Percentiles rank a stretch among this genome's conserved stretches.
Conservation (phyloP, 2,329 filamentous ascomycete species). For the Aspergillus sp. region DNA sequence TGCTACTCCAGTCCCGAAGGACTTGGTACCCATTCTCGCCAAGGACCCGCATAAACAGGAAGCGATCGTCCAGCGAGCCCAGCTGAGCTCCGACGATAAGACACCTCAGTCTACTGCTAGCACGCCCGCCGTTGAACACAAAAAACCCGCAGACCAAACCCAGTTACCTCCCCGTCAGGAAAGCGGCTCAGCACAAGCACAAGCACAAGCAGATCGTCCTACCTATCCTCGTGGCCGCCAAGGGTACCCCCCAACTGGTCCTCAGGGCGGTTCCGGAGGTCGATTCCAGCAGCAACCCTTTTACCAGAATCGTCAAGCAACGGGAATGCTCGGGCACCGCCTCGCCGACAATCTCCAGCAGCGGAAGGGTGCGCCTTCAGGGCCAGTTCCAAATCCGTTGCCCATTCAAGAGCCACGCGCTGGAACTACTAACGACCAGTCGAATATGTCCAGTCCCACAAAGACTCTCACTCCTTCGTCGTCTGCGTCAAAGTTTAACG, state of each 20-base stretch:
- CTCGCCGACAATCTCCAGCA: conserved; percentile 54
- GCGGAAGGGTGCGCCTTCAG: conserved; percentile 45
- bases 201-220: conserved; percentile 48
- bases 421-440: conserved; percentile 65
- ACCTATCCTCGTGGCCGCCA: conserved; percentile 48
- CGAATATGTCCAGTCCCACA: conserved; percentile 41
- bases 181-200: conserved; percentile 34
- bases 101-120: conserved; percentile 45
- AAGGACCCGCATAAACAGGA: conserved; percentile 96
- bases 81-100: conserved; percentile 67
- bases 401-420: conserved; percentile 66
- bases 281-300: conserved; percentile 45
- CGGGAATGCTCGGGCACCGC: conserved; percentile 51
- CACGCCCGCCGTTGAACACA: conserved; percentile 46
- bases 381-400: conserved; percentile 53
- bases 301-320: conserved; percentile 41
- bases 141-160: conserved; percentile 52
- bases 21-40: conserved; percentile 90
- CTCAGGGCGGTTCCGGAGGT: conserved; percentile 40
- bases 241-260: conserved; percentile 47
- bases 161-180: conserved; percentile 50
- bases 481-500: conserved; percentile 57
- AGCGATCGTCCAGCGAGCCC: conserved; percentile 85
- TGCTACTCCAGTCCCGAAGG: conserved; percentile 83
- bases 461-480: conserved; percentile 56